These are phyloP conservation scores for Coffea eugenioides DNA, from an alignment of 257 asterid species.

Conservation along the genomic window DNA sequence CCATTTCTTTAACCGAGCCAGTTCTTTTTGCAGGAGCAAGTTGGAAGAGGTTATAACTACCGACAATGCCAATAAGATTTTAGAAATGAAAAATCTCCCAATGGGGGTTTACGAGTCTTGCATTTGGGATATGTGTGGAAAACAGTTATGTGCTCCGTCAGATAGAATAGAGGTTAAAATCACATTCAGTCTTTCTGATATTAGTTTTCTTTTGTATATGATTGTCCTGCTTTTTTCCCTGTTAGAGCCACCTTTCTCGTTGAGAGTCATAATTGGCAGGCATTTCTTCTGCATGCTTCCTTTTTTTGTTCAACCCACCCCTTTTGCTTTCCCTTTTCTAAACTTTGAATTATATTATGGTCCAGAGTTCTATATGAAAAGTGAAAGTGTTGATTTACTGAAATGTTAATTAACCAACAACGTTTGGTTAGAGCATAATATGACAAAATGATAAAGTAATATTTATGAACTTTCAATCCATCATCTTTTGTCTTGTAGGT, in stretches of 20 bases:
- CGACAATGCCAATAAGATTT: no score
- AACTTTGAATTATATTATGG: neutral
- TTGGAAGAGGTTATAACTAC: neutral
- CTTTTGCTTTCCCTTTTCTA: neutral
- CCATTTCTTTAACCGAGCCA: neutral
- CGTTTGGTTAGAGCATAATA: neutral
- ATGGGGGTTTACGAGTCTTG: neutral
- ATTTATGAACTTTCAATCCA: no score
- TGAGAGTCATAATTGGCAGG: no score
- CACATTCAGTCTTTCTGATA: neutral
- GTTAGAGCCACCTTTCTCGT: no score
- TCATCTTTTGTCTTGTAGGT: constrained; percentile 38
- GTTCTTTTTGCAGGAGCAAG: neutral
- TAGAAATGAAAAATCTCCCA: neutral
- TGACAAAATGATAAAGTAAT: no score
- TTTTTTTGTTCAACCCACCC: no score
- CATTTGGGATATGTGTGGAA: neutral
- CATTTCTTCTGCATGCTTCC: no score
- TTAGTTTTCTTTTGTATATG: neutral
- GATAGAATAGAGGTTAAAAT: neutral
- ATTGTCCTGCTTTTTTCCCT: no score
- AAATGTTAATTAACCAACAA: no score
- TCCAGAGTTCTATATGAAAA: no score
- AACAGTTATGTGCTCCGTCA: neutral
- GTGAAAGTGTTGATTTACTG: neutral